Conservation (phyloP, 176 grass and related monocot genomes). For the Neostapfia colusana region DNA sequence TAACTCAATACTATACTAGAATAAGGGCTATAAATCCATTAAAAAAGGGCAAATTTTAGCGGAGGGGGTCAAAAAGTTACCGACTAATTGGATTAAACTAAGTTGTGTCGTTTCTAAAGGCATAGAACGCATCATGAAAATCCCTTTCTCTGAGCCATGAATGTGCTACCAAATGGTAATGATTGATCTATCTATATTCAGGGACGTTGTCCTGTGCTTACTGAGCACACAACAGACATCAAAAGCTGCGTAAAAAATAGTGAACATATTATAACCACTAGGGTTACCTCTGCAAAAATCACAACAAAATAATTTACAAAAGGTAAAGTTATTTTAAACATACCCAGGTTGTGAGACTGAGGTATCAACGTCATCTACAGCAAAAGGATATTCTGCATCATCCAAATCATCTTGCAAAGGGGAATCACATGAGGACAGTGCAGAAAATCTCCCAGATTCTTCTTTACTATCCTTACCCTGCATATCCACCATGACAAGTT, state of each 20-base stretch:
- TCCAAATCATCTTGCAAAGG: slow-evolving; percentile 73
- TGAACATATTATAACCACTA: background rate
- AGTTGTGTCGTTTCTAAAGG: background rate
- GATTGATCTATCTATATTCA: slow-evolving; percentile 4
- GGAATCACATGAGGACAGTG: slow-evolving; percentile 69
- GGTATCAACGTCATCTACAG: slow-evolving; percentile 84
- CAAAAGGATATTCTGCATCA: slow-evolving; percentile 85
- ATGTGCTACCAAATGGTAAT: slow-evolving; percentile 13
- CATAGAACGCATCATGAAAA: background rate
- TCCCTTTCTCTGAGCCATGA: background rate
- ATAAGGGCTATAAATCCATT: too few species aligned
- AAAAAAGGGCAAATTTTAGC: too few species aligned
- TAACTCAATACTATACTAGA: too few species aligned
- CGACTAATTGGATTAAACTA: background rate
- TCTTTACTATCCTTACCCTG: slow-evolving; percentile 70
- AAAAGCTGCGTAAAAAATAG: background rate
- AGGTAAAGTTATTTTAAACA: slow-evolving; percentile 16
- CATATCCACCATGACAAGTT: slow-evolving; percentile 15
- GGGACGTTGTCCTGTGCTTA: background rate
- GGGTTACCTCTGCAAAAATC: background rate
- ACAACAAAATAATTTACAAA: slow-evolving; percentile 13
- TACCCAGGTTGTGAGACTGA: slow-evolving; percentile 75
- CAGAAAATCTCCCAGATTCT: slow-evolving; percentile 95
- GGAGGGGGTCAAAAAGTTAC: too few species aligned
- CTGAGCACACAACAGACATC: background rate